Conservation (phyloP, 2,329 filamentous ascomycete genomes). For the Sarocladium oryzae region DNA sequence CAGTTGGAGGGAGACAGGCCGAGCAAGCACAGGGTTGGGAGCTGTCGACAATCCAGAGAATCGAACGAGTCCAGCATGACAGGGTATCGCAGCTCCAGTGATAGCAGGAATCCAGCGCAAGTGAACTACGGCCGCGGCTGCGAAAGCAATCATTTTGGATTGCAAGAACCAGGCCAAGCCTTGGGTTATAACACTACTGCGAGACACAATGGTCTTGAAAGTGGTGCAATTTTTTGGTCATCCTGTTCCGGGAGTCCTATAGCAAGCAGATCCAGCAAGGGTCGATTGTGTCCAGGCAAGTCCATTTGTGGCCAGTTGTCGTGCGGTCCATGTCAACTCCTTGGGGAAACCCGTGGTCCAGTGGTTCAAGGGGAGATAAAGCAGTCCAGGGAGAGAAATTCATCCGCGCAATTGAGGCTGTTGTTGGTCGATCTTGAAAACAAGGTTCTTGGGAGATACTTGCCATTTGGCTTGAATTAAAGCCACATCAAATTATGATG, state of each 20-base stretch:
- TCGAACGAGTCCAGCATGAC: background rate
- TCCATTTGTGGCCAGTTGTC: slow-evolving; percentile 2
- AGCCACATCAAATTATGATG: slow-evolving; percentile 8
- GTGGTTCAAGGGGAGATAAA: slow-evolving; percentile 5
- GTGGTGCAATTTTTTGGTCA: background rate
- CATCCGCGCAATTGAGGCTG: background rate
- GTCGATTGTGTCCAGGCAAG: background rate
- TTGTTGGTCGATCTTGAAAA: slow-evolving; percentile 6
- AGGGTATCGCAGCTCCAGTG: background rate
- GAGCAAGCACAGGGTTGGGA: too few species aligned
- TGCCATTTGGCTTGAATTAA: slow-evolving; percentile 4
- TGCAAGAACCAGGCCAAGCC: background rate
- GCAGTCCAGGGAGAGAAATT: background rate
- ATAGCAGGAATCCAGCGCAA: background rate
- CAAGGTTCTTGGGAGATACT: background rate
- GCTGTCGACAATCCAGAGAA: background rate
- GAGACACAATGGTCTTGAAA: slow-evolving; percentile 2
- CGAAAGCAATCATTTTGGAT: slow-evolving; percentile 9
- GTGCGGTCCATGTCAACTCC: background rate
- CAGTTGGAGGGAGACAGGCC: too few species aligned
- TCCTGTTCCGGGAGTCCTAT: background rate
- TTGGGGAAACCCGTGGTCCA: background rate
- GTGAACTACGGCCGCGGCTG: slow-evolving; percentile 8
- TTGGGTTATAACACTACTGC: background rate
- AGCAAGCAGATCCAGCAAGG: background rate